Percentiles rank a stretch among this genome's conserved stretches.
phyloP scores from a whole-genome alignment of 2,329 filamentous ascomycete genomes.

The Pseudocercospora fuligena region DNA sequence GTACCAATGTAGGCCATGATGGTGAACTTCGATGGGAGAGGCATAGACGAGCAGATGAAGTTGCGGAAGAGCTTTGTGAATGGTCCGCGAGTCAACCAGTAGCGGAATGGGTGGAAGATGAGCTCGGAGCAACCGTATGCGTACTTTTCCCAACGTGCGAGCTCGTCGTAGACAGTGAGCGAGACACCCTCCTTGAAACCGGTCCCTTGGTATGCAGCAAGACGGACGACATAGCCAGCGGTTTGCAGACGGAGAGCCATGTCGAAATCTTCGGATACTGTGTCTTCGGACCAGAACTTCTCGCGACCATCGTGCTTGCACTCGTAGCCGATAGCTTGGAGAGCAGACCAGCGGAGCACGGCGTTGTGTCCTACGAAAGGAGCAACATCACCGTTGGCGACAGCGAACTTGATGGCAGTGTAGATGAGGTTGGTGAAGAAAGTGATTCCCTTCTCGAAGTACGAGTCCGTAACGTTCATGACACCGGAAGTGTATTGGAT shows the following conservation, averaged over 20 bases:
- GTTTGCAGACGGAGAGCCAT: slow-evolving; percentile 79
- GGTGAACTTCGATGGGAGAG: slow-evolving; percentile 75
- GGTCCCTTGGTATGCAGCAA: slow-evolving; percentile 74
- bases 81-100: slow-evolving; percentile 74
- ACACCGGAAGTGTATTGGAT: slow-evolving; percentile 78
- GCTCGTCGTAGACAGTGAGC: slow-evolving; percentile 81
- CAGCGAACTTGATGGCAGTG: slow-evolving; percentile 76
- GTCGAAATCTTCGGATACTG: slow-evolving; percentile 81
- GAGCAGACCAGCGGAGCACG: slow-evolving; percentile 73
- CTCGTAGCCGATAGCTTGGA: slow-evolving; percentile 73
- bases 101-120: slow-evolving; percentile 76
- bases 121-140: slow-evolving; percentile 84
- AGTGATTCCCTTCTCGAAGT: slow-evolving; percentile 54
- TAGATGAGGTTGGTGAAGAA: slow-evolving; percentile 69
- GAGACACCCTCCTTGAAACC: slow-evolving; percentile 85
- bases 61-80: slow-evolving; percentile 78
- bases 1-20: slow-evolving; percentile 79
- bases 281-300: slow-evolving; percentile 81
- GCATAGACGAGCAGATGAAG: slow-evolving; percentile 75
- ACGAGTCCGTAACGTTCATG: slow-evolving; percentile 77
- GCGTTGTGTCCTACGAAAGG: slow-evolving; percentile 84
- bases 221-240: slow-evolving; percentile 72
- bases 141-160: slow-evolving; percentile 86
- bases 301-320: slow-evolving; percentile 71
- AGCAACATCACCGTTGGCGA: slow-evolving; percentile 75